Percentiles rank a stretch among this genome's conserved stretches.
Evolutionary conservation across 148 eudicot species (phyloP).

Genomic region (Chenopodium formosanum): DNA sequence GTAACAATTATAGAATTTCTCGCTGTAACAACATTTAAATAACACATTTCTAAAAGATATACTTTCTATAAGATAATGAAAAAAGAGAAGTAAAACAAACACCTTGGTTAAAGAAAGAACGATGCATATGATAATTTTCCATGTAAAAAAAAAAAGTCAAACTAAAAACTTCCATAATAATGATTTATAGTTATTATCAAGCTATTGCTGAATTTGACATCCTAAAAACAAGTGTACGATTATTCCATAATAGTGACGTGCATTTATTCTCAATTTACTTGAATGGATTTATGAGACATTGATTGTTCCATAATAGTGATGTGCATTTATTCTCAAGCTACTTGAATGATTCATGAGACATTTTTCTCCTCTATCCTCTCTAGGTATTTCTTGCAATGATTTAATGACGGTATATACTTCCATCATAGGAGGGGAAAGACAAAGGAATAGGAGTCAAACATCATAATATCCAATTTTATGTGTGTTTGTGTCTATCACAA

Average conservation of each 20-base stretch:
- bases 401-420: too few relatives aligned
- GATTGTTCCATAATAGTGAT: neutral
- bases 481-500: too few relatives aligned
- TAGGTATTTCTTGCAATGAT: too few relatives aligned
- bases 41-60: neutral
- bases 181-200: neutral
- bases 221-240: neutral
- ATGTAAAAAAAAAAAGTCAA: neutral
- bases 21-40: neutral
- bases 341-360: too few relatives aligned
- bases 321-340: neutral
- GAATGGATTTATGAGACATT: neutral
- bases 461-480: too few relatives aligned
- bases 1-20: neutral
- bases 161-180: neutral
- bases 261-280: neutral
- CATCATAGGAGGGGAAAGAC: too few relatives aligned
- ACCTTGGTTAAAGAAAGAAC: neutral
- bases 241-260: neutral
- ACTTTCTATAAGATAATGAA: too few relatives aligned
- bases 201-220: neutral
- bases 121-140: neutral
- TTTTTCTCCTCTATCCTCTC: too few relatives aligned
- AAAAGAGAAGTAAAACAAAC: neutral
- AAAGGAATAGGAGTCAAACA: too few relatives aligned